phyloP scores from a whole-genome alignment of 371 early-diverging fungal genomes.

The Syncephalastrum sp. region DNA sequence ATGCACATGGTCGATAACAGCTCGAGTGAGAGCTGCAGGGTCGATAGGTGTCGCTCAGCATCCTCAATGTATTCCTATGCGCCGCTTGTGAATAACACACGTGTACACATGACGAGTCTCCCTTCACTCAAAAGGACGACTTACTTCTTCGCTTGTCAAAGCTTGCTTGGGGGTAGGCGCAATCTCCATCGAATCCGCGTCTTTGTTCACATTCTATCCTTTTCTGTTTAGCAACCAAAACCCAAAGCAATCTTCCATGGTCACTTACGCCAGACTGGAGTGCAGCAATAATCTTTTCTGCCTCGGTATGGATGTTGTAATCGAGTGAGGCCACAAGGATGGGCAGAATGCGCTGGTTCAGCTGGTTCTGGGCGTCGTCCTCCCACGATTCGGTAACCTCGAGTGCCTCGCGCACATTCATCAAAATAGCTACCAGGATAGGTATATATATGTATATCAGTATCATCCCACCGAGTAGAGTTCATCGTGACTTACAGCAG shows the following conservation, averaged over 20 bases:
- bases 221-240: neutral
- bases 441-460: no score
- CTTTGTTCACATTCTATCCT: slow-evolving; percentile 34
- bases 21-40: slow-evolving; percentile 76
- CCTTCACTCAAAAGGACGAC: neutral
- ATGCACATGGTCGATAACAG: slow-evolving; percentile 79
- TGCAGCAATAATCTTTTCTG: slow-evolving; percentile 44
- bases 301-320: slow-evolving; percentile 62
- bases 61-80: slow-evolving; percentile 34
- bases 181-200: slow-evolving; percentile 38
- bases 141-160: slow-evolving; percentile 49
- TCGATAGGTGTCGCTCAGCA: slow-evolving; percentile 57
- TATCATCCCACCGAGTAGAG: no score
- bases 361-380: slow-evolving; percentile 35
- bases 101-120: neutral
- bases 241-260: neutral
- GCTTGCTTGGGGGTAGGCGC: slow-evolving; percentile 51
- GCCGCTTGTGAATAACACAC: neutral
- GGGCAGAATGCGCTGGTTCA: slow-evolving; percentile 54
- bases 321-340: slow-evolving; percentile 53
- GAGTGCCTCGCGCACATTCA: slow-evolving; percentile 43
- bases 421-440: slow-evolving; percentile 32
- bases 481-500: slow-evolving; percentile 40
- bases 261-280: slow-evolving; percentile 52
- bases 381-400: slow-evolving; percentile 33